phyloP scores from a whole-genome alignment of 2,329 filamentous ascomycete species.

The Ascochyta rabiei region DNA sequence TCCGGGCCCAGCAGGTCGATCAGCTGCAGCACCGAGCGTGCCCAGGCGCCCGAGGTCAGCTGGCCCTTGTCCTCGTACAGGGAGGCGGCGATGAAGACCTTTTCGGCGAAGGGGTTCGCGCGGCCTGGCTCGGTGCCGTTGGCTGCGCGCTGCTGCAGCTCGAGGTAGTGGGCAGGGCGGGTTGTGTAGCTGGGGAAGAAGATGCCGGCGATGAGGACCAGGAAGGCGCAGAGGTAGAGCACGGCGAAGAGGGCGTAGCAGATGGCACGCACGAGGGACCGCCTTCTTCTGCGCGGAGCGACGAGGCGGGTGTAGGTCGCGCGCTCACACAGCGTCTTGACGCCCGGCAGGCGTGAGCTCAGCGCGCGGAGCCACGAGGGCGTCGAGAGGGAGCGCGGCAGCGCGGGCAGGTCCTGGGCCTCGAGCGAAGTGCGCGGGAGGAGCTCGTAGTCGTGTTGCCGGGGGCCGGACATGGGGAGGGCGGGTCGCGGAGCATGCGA shows the following conservation, averaged over 20 bases:
- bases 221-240: slow-evolving; percentile 39
- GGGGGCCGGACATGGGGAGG: slow-evolving; percentile 26
- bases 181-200: slow-evolving; percentile 64
- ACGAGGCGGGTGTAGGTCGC: slow-evolving; percentile 41
- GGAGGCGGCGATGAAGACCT: slow-evolving; percentile 75
- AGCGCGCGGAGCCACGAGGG: slow-evolving; percentile 37
- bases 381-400: slow-evolving; percentile 17
- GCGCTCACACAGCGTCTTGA: slow-evolving; percentile 38
- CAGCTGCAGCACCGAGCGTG: slow-evolving; percentile 63
- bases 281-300: slow-evolving; percentile 41
- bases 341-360: slow-evolving; percentile 22
- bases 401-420: slow-evolving; percentile 23
- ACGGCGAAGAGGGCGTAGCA: slow-evolving; percentile 42
- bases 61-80: slow-evolving; percentile 68
- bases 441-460: slow-evolving; percentile 42
- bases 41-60: slow-evolving; percentile 69
- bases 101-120: slow-evolving; percentile 64
- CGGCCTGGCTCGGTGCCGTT: slow-evolving; percentile 41
- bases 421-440: slow-evolving; percentile 40
- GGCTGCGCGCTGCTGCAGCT: slow-evolving; percentile 46
- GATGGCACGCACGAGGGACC: slow-evolving; percentile 38
- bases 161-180: slow-evolving; percentile 59
- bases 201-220: slow-evolving; percentile 54
- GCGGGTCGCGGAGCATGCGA: background rate
- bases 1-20: slow-evolving; percentile 69